These are phyloP conservation scores for Hypoxylon intermedium DNA, from an alignment of 495 filamentous ascomycete species.

Conservation along the genomic window DNA sequence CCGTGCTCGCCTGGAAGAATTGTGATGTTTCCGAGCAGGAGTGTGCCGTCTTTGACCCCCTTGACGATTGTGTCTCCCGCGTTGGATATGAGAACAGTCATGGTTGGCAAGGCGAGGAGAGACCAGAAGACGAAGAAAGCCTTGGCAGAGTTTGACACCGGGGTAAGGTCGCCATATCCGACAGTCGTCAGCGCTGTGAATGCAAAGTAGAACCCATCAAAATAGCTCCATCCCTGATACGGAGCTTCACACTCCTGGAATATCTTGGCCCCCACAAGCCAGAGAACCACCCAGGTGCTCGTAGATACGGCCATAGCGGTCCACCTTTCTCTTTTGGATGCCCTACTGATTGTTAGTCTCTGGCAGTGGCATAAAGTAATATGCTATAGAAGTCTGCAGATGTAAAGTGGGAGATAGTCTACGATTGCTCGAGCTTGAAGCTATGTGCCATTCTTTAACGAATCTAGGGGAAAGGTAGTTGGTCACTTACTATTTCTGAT, in stretches of 20 bases:
- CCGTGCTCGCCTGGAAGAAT: slow-evolving; percentile 74
- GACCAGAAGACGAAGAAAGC: slow-evolving; percentile 92
- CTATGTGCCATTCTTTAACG: not conserved
- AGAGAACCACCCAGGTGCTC: slow-evolving; percentile 71
- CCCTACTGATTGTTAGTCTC: slow-evolving; percentile 38
- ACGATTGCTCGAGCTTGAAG: not conserved
- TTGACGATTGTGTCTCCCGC: slow-evolving; percentile 82
- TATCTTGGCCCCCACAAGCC: slow-evolving; percentile 78
- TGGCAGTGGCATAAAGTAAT: not conserved
- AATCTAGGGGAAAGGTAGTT: not conserved
- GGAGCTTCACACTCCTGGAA: slow-evolving; percentile 61
- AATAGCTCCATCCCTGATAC: slow-evolving; percentile 76
- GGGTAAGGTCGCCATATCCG: slow-evolving; percentile 81
- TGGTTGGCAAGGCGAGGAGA: slow-evolving; percentile 78
- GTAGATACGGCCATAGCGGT: slow-evolving; percentile 68
- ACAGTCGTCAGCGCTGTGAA: slow-evolving; percentile 83
- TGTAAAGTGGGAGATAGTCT: not conserved
- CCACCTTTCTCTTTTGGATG: slow-evolving; percentile 70
- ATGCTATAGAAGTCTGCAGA: not conserved
- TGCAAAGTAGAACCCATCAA: slow-evolving; percentile 78
- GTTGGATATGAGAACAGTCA: slow-evolving; percentile 84
- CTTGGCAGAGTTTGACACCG: slow-evolving; percentile 72
- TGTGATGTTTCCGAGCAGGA: slow-evolving; percentile 74
- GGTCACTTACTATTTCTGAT: slow-evolving; percentile 25
- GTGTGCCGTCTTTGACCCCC: slow-evolving; percentile 69